Evolutionary conservation across 345 rosid genomes (phyloP).

Genomic region (Populus davidiana): DNA sequence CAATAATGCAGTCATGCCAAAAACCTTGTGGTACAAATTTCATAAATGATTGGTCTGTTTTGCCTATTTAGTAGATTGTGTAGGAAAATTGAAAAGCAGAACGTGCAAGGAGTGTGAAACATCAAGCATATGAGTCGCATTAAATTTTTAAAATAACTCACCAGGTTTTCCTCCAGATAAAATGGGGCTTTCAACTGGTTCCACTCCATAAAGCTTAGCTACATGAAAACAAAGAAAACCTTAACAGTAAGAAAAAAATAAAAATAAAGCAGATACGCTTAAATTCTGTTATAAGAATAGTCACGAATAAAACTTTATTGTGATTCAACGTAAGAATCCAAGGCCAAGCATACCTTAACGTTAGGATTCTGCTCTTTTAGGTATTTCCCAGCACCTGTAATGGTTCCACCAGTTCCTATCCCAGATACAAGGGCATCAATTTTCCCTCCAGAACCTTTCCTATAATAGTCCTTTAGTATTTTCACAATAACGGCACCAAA

Average conservation of each 20-base stretch:
- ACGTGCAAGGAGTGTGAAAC: background rate
- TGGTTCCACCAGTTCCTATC: constrained; percentile 93
- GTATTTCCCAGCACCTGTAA: constrained; percentile 82
- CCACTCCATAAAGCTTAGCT: constrained; percentile 86
- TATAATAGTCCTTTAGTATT: too few species aligned
- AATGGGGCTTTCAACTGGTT: constrained; percentile 79
- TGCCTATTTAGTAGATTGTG: background rate
- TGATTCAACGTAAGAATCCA: background rate
- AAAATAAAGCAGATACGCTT: background rate
- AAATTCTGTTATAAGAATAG: background rate
- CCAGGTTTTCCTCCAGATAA: constrained; percentile 91
- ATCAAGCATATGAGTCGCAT: background rate
- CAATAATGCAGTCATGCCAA: background rate
- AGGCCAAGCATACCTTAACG: constrained; percentile 46
- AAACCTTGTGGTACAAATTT: background rate
- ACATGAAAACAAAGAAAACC: constrained; percentile 12
- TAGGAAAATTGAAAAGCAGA: background rate
- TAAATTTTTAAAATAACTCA: constrained; percentile 21
- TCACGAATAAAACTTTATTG: background rate
- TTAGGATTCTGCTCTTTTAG: constrained; percentile 75
- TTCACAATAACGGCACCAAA: too few species aligned
- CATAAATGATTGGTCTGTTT: background rate
- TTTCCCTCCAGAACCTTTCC: constrained; percentile 82
- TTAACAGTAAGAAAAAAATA: background rate
- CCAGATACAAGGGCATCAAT: constrained; percentile 86